Conservation (phyloP, 441 rosid genomes). For the Adansonia rubrostipa region DNA sequence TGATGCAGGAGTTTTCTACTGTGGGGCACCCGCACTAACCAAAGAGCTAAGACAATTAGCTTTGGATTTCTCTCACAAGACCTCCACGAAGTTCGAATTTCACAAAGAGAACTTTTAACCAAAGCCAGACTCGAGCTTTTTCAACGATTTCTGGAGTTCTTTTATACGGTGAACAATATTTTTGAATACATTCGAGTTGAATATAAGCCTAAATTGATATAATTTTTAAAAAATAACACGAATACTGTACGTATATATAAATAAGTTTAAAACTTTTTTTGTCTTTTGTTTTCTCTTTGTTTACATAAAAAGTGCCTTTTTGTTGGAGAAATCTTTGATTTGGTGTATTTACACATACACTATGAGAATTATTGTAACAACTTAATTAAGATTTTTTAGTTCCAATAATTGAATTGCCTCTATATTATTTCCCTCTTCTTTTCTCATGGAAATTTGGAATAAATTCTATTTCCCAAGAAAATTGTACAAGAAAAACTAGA, state of each 20-base stretch:
- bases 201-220: background rate
- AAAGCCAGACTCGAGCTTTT: background rate
- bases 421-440: too few relatives aligned
- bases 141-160: background rate
- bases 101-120: constrained; percentile 55
- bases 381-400: background rate
- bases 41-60: constrained; percentile 72
- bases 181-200: background rate
- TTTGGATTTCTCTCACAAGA: constrained; percentile 75
- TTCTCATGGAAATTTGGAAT: background rate
- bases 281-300: background rate
- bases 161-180: background rate
- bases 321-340: background rate
- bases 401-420: background rate
- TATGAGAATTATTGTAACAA: constrained; percentile 1
- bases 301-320: background rate
- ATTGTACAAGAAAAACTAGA: background rate
- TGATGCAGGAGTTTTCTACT: constrained; percentile 85
- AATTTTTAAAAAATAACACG: background rate
- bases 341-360: background rate
- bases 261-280: background rate
- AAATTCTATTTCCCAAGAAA: background rate
- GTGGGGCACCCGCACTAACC: constrained; percentile 76
- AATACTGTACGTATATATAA: background rate
- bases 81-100: constrained; percentile 86